Evolutionary conservation across 1,284 basidiomycete genomes (phyloP), one percentile per base, ranked within the genome.

Genomic region (Laetiporus sulphureus): DNA sequence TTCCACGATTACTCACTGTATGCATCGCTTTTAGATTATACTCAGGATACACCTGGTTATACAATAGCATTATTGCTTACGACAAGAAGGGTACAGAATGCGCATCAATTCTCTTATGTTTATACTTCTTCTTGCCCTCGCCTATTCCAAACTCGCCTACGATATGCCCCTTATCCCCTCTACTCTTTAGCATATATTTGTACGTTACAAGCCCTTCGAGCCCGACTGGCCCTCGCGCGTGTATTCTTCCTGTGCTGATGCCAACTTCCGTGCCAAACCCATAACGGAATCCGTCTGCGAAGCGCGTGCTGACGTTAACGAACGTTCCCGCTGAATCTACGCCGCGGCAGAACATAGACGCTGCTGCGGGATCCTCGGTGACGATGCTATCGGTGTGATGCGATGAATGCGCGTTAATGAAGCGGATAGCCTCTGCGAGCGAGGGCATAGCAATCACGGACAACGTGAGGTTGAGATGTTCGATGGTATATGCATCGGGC

Each of bases 251-350:
- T 0, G 96, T 99, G 59, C 85, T 89, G 58, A 99, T 97, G 7
- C 96, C 96, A 1, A 99, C 95, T 65, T 99, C 96, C 2, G 96
- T 95, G 1, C 96, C 96, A 51, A 97, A 91, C 0, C 96, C 96
- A 63, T 93, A 99, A 42, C 96, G 69, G 65, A 95, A 98, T 1
- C 96, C 96, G 63, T 99, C 96, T 0, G 94, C 88, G 58, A 99
- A 99, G 35, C 96, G 77, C 6, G 96, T 96, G 50, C 84, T 90
- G 3, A 93, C 91, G 56, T 99, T 99, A 49, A 97, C 78, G 56
- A 89, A 99, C 6, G 91, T 91, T 38, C 94, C 93, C 2, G 96
- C 90, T 2, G 84, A 89, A 62, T 95, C 92, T 20, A 99, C 83
- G 2, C 88, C 88, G 18, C 84, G 74, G 54, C 85, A 89, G 68